These are phyloP conservation scores for Coemansia sp. DNA, from an alignment of 192 early-diverging fungal species.

Conservation along the genomic window DNA sequence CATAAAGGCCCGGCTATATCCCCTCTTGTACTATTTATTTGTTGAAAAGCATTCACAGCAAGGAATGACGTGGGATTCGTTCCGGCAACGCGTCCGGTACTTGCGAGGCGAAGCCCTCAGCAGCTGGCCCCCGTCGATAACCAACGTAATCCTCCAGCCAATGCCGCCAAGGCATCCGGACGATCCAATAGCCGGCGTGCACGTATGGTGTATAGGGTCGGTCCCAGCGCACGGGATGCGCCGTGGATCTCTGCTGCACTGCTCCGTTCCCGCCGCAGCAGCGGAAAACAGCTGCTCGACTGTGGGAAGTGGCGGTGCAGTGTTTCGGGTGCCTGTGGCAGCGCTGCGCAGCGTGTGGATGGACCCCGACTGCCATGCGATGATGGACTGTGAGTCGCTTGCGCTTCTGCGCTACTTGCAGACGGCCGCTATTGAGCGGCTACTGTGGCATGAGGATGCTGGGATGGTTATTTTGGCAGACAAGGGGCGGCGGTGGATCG, in stretches of 20 bases:
- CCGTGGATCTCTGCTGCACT: slow-evolving; percentile 9
- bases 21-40: not conserved
- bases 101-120: slow-evolving; percentile 21
- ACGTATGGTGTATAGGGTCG: slow-evolving; percentile 14
- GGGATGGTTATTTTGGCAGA: slow-evolving; percentile 8
- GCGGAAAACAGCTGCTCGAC: not conserved
- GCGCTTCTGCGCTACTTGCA: not conserved
- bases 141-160: slow-evolving; percentile 7
- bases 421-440: slow-evolving; percentile 1
- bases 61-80: slow-evolving; percentile 25
- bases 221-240: slow-evolving; percentile 16
- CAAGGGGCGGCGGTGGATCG: slow-evolving; percentile 15
- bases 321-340: slow-evolving; percentile 8
- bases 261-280: slow-evolving; percentile 4
- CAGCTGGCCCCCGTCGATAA: slow-evolving; percentile 14
- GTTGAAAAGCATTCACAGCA: not conserved
- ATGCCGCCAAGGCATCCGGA: not conserved
- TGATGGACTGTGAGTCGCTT: not conserved
- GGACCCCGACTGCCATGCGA: not conserved
- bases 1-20: no score
- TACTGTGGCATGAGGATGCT: slow-evolving; percentile 1
- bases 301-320: not conserved
- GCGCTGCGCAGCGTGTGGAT: slow-evolving; percentile 20
- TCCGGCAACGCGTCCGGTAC: slow-evolving; percentile 25
- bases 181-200: slow-evolving; percentile 1